phyloP scores from a whole-genome alignment of 208 protist genomes.

The Trypanosoma avium region DNA sequence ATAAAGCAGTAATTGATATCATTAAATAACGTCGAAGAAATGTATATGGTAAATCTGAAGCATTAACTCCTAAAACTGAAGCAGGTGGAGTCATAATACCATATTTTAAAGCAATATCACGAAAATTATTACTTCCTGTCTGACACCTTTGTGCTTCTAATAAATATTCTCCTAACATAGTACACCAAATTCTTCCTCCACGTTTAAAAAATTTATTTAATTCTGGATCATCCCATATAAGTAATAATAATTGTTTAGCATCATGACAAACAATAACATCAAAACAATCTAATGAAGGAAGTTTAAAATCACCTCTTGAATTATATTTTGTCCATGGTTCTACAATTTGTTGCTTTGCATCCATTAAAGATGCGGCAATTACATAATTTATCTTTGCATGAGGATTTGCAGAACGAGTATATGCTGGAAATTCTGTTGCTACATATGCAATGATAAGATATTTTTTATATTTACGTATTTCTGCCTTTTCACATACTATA shows the following conservation, averaged over 20 bases:
- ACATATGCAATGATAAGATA: slow-evolving; percentile 70
- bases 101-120: slow-evolving; percentile 58
- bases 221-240: slow-evolving; percentile 58
- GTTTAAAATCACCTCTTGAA: slow-evolving; percentile 47
- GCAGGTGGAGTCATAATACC: slow-evolving; percentile 51
- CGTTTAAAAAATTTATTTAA: slow-evolving; percentile 66
- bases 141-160: slow-evolving; percentile 65
- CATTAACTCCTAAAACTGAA: slow-evolving; percentile 42
- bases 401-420: slow-evolving; percentile 63
- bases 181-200: slow-evolving; percentile 86
- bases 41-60: slow-evolving; percentile 52
- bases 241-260: slow-evolving; percentile 67
- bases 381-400: slow-evolving; percentile 57
- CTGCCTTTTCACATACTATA: slow-evolving; percentile 40
- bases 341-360: slow-evolving; percentile 41
- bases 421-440: slow-evolving; percentile 59
- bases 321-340: slow-evolving; percentile 70
- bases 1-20: slow-evolving; percentile 41
- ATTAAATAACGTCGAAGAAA: slow-evolving; percentile 61
- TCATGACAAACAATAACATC: slow-evolving; percentile 80
- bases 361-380: slow-evolving; percentile 52
- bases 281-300: slow-evolving; percentile 65
- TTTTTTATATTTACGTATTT: slow-evolving; percentile 49
- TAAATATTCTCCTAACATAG: slow-evolving; percentile 83
- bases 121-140: slow-evolving; percentile 53